Conservation (phyloP, 345 rosid species). For the Moricandia arvensis region DNA sequence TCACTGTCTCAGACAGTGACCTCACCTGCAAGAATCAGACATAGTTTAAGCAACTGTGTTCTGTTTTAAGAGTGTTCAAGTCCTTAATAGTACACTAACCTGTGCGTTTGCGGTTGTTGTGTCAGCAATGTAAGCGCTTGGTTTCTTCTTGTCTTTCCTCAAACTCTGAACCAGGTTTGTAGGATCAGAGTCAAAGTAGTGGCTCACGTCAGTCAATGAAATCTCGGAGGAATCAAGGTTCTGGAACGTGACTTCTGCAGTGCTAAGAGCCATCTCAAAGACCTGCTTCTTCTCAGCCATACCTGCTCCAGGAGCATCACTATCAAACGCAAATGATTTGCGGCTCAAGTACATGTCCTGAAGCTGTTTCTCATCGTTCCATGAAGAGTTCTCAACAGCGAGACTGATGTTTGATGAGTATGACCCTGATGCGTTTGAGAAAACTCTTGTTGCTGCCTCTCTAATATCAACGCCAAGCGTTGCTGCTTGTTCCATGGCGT, state of each 20-base stretch:
- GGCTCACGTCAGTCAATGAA: constrained; percentile 96
- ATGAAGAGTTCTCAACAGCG: constrained; percentile 95
- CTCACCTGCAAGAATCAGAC: constrained; percentile 57
- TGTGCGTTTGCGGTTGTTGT: constrained; percentile 98
- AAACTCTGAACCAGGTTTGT: constrained; percentile 88
- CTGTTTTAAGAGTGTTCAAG: background rate
- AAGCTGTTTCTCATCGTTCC: constrained; percentile 99
- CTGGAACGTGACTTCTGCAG: constrained; percentile 97
- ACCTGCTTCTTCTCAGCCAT: constrained; percentile 86
- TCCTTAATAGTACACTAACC: constrained; percentile 43
- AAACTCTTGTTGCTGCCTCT: constrained; percentile 94
- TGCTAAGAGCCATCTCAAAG: constrained; percentile 92
- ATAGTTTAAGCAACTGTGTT: background rate
- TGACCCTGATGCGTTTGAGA: constrained; percentile 97
- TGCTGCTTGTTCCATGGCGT: constrained; percentile 85
- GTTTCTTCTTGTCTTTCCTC: constrained; percentile 92
- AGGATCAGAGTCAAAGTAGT: constrained; percentile 95
- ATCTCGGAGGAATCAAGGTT: constrained; percentile 97
- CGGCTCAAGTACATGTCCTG: constrained; percentile 99
- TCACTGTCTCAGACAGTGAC: constrained; percentile 80
- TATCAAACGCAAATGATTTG: constrained; percentile 92
- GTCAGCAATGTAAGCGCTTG: constrained; percentile 89
- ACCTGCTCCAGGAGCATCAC: constrained; percentile 93
- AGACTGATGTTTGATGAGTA: constrained; percentile 91
- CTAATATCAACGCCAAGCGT: constrained; percentile 74